Base-by-base conservation (phyloP, 306 rosid species). In the Astragalus membranaceus region DNA sequence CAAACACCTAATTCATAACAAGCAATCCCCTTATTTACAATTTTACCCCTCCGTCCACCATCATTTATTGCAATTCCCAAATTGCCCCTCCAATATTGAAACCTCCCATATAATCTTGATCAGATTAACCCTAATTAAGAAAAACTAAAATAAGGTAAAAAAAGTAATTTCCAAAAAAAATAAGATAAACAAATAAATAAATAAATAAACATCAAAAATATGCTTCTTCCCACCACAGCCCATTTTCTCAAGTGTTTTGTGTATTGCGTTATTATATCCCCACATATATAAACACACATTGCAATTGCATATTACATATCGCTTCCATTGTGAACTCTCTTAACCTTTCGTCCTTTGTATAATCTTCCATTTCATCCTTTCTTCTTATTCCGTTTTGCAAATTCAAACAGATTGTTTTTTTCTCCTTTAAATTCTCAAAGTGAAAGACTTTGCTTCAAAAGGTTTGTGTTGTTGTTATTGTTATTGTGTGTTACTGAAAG, bases 261-360 rank as follows among this genome's bases (percentile, higher is more conserved):
- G 62, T 71, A 10, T 50, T 50, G 55, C 8, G 55, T 50, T 50
- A 52, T 64, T 44, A 56, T 66, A 62, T 51, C 70, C 23, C 43
- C 52, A 5, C 33, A 43, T 56, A 57, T 57, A 36, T 67, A 79
- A 46, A 59, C 78, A 50, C 16, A 33, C 29, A 55, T 32, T 46
- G 32, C 13, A 13, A 26, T 26, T 16, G 29, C 60, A 67, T 64
- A 0, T 20, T 9, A 67, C 50, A 65, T 64, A 62, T 62, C 46
- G n/a, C 42, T 73, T 33, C 68, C 63, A 26, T 79, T 67, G 70
- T 78, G 62, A 69, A 72, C 82, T 60, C 78, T 67, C 69, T 79
- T 36, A 36, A 26, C 30, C 43, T 20, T 60, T 54, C 77, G 54
- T 29, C 63, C 53, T 52, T 78, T 47, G 35, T 46, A 47, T 37